A percentile compares a stretch with the other conserved stretches of the same genome.
Evolutionary conservation across 1,139 yeast genomes (phyloP).

Genomic region (Blastobotrys proliferans): DNA sequence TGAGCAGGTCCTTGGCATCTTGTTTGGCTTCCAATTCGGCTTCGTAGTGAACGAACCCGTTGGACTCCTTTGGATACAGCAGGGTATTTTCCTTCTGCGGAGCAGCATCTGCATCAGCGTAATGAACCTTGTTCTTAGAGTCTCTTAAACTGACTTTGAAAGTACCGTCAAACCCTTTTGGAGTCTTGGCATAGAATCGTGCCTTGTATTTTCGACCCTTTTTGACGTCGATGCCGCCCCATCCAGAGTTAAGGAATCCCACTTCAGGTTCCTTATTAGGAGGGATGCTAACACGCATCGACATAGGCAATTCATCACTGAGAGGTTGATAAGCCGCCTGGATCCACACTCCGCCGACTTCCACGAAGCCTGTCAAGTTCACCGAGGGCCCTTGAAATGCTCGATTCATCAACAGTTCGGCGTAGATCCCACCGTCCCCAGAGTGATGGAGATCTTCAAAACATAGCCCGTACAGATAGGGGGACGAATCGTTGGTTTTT

Average conservation of each 20-base stretch:
- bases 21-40: conserved; percentile 5
- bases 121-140: not conserved
- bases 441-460: conserved; percentile 12
- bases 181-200: conserved; percentile 13
- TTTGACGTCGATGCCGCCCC: conserved; percentile 10
- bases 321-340: conserved; percentile 3
- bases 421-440: conserved; percentile 11
- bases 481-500: conserved; percentile 12
- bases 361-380: conserved; percentile 8
- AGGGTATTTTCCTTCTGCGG: conserved; percentile 4
- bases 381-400: conserved; percentile 11
- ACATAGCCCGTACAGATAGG: conserved; percentile 10
- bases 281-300: conserved; percentile 4
- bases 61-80: conserved; percentile 8
- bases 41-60: conserved; percentile 10
- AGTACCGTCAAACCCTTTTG: conserved; percentile 6
- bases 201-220: conserved; percentile 13
- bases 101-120: conserved; percentile 8
- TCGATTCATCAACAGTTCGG: conserved; percentile 11
- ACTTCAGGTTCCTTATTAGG: conserved; percentile 4
- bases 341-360: conserved; percentile 7
- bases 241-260: conserved; percentile 12
- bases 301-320: conserved; percentile 3
- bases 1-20: conserved; percentile 4
- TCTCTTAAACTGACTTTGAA: conserved; percentile 10